Conservation (phyloP, 23 red algal species). For the Gracilaria gracilis region DNA sequence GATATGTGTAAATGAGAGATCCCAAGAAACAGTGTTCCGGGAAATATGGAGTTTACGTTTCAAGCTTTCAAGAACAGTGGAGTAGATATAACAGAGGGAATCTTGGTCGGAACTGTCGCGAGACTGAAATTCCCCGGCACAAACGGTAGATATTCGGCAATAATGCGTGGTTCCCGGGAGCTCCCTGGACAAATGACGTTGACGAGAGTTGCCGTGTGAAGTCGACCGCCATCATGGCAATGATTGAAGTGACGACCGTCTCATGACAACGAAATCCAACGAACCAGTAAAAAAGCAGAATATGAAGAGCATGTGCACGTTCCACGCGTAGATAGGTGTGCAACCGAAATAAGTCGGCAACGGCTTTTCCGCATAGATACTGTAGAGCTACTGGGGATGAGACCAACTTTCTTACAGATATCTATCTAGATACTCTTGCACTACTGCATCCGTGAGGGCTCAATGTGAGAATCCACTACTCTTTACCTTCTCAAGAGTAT, state of each 20-base stretch:
- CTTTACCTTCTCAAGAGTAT: no score
- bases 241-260: background rate
- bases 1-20: background rate
- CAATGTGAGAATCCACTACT: no score
- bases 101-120: no score
- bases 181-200: background rate
- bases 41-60: background rate
- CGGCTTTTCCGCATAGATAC: background rate
- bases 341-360: background rate
- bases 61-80: no score
- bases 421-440: no score
- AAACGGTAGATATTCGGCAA: no score
- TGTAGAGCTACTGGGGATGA: no score
- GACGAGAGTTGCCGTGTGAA: background rate
- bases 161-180: background rate
- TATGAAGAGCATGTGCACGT: background rate
- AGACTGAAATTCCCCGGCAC: no score
- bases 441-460: no score
- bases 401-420: no score
- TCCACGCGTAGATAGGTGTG: background rate
- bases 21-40: background rate
- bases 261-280: background rate
- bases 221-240: no score
- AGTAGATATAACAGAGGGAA: no score
- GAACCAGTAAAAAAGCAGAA: slow-evolving; percentile 12